Base-by-base conservation (phyloP, 2,329 filamentous ascomycete genomes). In the Clathrospora elynae region DNA sequence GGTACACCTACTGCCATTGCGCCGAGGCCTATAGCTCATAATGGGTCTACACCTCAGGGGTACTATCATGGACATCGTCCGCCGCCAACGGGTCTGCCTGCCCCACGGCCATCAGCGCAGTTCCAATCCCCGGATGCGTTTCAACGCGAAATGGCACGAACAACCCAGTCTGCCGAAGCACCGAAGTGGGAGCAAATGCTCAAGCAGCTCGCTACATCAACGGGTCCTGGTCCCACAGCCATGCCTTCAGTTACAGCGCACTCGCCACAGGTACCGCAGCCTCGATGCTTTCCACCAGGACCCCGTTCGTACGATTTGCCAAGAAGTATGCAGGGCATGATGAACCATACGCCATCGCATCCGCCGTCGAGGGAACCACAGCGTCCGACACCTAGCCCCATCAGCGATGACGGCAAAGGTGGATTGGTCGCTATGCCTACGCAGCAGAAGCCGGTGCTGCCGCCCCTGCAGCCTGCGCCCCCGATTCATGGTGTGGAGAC, bases 101-200 rank as follows among this genome's bases (percentile, higher is more conserved):
- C 55, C 5, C 43, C 57, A n/a, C 55, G 61, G 34, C 68, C 67
- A 23, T 53, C 62, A 9, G 64, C 70, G 12, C 71, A 68, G 18
- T 74, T 76, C 46, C 72, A 74, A 42, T 74, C 72, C 2, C 52
- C 72, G 9, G 69, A 73, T 35, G 72, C 75, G 2, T 76, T 76
- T 28, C 71, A 72, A 43, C 64, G 66, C 22, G 71, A 75, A 35
- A 61, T 73, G 18, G 56, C 55, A 24, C 59, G 58, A 24, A 56
- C 59, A 10, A 51, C 55, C 3, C 46, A 55, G 13, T 47, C 59
- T 3, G 32, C 53, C 6, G 56, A 49, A 20, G 48, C 57, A 18
- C 59, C 59, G 3, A 66, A 63, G 25, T 68, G 65, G 61, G 65
- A 70, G 30, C 56, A 58, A 23, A 66, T 65, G 63, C 50, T 68